These are phyloP conservation scores for Metschnikowia amazonensis DNA, from an alignment of 805 yeast species.

Conservation along the genomic window DNA sequence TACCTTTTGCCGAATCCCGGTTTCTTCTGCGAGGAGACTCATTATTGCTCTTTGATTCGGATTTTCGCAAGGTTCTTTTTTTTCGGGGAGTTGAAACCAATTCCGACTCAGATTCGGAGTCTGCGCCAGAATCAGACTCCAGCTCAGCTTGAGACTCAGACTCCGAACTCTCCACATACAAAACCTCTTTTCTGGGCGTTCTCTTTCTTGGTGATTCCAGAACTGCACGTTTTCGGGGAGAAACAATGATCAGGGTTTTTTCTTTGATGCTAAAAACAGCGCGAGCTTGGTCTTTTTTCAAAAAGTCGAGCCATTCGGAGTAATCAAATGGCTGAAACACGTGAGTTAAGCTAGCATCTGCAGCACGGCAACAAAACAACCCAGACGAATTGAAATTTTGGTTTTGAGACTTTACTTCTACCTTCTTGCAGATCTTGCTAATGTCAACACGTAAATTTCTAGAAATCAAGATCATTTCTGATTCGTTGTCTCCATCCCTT, in stretches of 20 bases:
- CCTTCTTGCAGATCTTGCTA: constrained; percentile 40
- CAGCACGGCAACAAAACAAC: constrained; percentile 42
- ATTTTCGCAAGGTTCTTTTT: background rate
- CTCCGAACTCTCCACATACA: constrained; percentile 6
- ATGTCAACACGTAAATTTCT: constrained; percentile 43
- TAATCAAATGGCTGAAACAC: constrained; percentile 40
- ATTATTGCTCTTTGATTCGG: background rate
- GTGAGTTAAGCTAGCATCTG: constrained; percentile 32
- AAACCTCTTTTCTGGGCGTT: background rate
- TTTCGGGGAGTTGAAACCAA: background rate
- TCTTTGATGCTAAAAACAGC: constrained; percentile 13
- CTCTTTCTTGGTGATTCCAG: constrained; percentile 6
- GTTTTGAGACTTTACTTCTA: constrained; percentile 38
- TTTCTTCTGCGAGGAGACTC: constrained; percentile 1
- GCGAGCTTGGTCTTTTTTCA: constrained; percentile 12
- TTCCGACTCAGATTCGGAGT: constrained; percentile 7
- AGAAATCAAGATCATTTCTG: constrained; percentile 55
- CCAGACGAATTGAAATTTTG: constrained; percentile 35
- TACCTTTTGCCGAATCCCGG: constrained; percentile 7
- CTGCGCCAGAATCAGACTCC: constrained; percentile 1
- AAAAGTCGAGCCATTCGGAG: constrained; percentile 25
- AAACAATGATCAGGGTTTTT: constrained; percentile 15
- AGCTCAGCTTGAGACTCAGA: constrained; percentile 3
- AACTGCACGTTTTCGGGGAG: constrained; percentile 12
- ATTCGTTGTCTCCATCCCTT: background rate